These are phyloP conservation scores for Suillus subaureus DNA, from an alignment of 768 basidiomycete species.

Conservation along the genomic window DNA sequence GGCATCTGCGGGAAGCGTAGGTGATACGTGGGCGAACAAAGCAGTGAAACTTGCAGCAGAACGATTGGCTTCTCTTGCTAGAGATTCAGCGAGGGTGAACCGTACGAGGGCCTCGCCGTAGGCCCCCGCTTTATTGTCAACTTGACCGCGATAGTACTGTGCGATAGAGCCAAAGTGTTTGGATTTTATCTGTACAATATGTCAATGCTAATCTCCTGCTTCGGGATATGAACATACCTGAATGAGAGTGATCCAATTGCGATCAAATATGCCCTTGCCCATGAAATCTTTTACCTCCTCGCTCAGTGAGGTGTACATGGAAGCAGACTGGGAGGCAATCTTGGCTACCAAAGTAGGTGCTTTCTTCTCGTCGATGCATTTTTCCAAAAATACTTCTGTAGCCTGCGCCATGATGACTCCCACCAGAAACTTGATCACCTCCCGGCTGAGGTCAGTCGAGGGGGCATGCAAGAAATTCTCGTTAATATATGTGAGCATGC, in stretches of 20 bases:
- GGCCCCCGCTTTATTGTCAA: constrained; percentile 73
- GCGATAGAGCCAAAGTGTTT: constrained; percentile 87
- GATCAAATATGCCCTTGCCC: constrained; percentile 93
- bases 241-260: constrained; percentile 89
- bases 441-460: constrained; percentile 89
- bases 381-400: constrained; percentile 95
- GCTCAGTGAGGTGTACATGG: constrained; percentile 76
- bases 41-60: constrained; percentile 68
- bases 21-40: constrained; percentile 71
- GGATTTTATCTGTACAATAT: constrained; percentile 70
- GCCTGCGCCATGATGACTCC: constrained; percentile 91
- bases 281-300: constrained; percentile 97
- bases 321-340: constrained; percentile 81
- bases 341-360: constrained; percentile 74
- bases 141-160: constrained; percentile 83
- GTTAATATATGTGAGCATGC: constrained; percentile 98
- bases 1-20: constrained; percentile 87
- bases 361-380: constrained; percentile 93
- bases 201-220: neutral
- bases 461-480: constrained; percentile 99
- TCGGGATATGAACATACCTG: constrained; percentile 51
- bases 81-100: constrained; percentile 70
- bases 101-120: constrained; percentile 88
- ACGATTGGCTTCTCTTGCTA: constrained; percentile 83
- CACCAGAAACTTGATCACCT: constrained; percentile 92